Percentiles rank a stretch among this genome's conserved stretches.
These are phyloP conservation scores for Ophiostoma sp. DNA, from an alignment of 2,329 filamentous ascomycete genomes.

Conservation along the genomic window DNA sequence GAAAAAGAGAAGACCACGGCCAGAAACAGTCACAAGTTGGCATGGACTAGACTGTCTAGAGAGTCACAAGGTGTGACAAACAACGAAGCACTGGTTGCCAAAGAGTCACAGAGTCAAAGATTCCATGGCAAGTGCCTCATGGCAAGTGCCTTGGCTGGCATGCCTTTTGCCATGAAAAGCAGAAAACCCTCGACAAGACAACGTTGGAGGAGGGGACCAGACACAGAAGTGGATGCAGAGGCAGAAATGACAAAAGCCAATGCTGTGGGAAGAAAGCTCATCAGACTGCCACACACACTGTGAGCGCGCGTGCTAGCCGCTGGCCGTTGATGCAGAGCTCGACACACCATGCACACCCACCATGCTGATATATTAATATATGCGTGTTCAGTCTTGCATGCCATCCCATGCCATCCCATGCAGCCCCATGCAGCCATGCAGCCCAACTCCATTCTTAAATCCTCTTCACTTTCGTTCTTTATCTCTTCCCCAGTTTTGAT, in stretches of 20 bases:
- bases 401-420: neutral
- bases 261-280: neutral
- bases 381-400: constrained; percentile 13
- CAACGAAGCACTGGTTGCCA: neutral
- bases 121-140: neutral
- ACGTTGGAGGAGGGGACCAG: no score
- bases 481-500: constrained; percentile 16
- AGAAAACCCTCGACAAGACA: neutral
- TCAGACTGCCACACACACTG: neutral
- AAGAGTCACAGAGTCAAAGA: neutral
- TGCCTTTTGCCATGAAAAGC: neutral
- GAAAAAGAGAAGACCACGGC: neutral
- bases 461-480: neutral
- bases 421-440: constrained; percentile 13
- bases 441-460: neutral
- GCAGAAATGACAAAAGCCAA: neutral
- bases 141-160: neutral
- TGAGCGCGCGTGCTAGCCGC: constrained; percentile 24
- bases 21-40: neutral
- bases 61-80: neutral
- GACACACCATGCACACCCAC: neutral
- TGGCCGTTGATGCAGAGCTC: constrained; percentile 14
- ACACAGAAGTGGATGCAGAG: neutral
- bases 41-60: neutral
- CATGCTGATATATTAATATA: neutral